Conservation (phyloP, 441 rosid species). For the Aquilaria agallochum region DNA sequence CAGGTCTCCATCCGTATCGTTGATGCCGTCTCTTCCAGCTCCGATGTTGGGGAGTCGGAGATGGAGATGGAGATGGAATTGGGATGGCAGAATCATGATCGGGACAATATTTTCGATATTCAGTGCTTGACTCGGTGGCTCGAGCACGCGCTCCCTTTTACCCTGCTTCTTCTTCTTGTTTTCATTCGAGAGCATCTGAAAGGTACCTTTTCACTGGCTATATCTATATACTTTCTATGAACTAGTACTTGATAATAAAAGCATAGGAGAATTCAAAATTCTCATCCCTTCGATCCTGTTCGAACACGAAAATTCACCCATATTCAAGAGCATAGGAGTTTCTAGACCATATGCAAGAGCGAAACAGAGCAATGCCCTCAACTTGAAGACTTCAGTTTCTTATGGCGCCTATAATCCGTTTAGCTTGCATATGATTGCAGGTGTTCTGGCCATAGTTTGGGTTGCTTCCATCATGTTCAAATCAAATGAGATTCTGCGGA, state of each 20-base stretch:
- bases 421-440: constrained; percentile 19
- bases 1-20: too few relatives aligned
- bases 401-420: too few relatives aligned
- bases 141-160: constrained; percentile 62
- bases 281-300: neutral
- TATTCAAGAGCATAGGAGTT: too few relatives aligned
- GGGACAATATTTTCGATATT: constrained; percentile 34
- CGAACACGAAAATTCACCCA: too few relatives aligned
- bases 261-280: too few relatives aligned
- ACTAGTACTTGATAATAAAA: neutral
- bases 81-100: constrained; percentile 28
- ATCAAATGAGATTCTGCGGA: constrained; percentile 52
- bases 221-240: neutral
- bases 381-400: too few relatives aligned
- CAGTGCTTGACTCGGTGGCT: constrained; percentile 59
- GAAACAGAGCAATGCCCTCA: too few relatives aligned
- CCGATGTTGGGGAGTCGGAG: constrained; percentile 12
- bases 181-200: constrained; percentile 68
- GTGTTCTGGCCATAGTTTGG: constrained; percentile 52
- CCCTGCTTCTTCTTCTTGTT: constrained; percentile 51
- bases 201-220: constrained; percentile 25
- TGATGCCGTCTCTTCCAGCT: too few relatives aligned
- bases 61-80: constrained; percentile 20
- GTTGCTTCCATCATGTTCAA: constrained; percentile 58
- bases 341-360: too few relatives aligned